A percentile compares a stretch with the other conserved stretches of the same genome.
These are phyloP conservation scores for Phytophthora gonapodyides DNA, from an alignment of 352 stramenopile species.

Conservation along the genomic window DNA sequence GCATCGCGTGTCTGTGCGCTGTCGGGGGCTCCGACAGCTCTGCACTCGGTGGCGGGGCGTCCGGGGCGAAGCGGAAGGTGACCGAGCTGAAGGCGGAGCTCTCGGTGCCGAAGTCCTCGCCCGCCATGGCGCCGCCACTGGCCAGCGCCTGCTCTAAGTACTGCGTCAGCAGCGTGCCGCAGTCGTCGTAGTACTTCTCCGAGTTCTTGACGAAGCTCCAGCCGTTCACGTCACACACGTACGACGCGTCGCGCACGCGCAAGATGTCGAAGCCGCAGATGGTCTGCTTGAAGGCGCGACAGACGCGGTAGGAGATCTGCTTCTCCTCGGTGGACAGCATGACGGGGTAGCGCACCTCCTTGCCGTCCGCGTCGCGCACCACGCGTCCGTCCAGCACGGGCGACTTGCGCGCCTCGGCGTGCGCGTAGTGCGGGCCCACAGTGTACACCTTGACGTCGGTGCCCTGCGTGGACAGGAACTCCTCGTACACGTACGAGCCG, in stretches of 20 bases:
- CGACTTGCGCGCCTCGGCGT: conserved; percentile 99
- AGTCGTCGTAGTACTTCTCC: conserved; percentile 99
- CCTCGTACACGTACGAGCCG: conserved; percentile 97
- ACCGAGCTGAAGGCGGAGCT: conserved; percentile 63
- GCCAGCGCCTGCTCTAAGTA: conserved; percentile 74
- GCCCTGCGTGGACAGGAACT: conserved; percentile 99
- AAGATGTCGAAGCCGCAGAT: conserved; percentile 99
- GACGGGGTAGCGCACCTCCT: conserved; percentile 99
- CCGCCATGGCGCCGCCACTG: conserved; percentile 26
- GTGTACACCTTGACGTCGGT: conserved; percentile 99
- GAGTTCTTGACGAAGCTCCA: conserved; percentile 99
- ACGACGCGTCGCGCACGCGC: conserved; percentile 90
- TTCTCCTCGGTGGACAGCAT: conserved; percentile 99
- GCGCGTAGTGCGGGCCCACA: conserved; percentile 98
- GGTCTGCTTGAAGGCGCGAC: conserved; percentile 81
- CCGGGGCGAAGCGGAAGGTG: conserved; percentile 62
- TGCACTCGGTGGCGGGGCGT: conserved; percentile 42
- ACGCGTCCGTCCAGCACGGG: conserved; percentile 99
- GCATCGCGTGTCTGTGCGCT: conserved; percentile 33
- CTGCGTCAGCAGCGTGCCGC: conserved; percentile 91
- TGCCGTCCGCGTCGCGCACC: conserved; percentile 95
- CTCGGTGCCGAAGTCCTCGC: conserved; percentile 57
- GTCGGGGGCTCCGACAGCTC: conserved; percentile 68
- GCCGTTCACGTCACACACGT: conserved; percentile 99
- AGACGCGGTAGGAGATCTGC: conserved; percentile 95